Evolutionary conservation across 352 stramenopile genomes (phyloP).

Genomic region (Phytophthora sojae): DNA sequence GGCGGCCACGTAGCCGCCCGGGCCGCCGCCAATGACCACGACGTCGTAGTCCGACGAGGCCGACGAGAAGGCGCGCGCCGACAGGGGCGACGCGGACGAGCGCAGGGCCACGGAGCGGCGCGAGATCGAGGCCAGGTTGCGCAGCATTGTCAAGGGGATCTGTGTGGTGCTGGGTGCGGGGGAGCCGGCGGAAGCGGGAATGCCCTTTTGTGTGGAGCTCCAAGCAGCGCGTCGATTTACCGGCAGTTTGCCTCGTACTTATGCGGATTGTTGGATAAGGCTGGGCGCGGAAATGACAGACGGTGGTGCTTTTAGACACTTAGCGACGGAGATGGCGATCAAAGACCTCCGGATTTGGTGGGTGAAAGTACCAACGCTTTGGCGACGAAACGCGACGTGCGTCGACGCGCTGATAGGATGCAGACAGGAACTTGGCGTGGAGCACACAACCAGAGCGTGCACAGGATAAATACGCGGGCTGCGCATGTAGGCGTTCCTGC

Average conservation of each 20-base stretch:
- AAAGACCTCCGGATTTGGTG: not conserved
- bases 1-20: slow-evolving; percentile 98
- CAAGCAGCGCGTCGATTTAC: slow-evolving; percentile 7
- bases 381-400: not conserved
- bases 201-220: slow-evolving; percentile 14
- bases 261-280: slow-evolving; percentile 5
- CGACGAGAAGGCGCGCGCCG: slow-evolving; percentile 60
- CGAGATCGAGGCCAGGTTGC: slow-evolving; percentile 32
- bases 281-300: not conserved
- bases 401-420: slow-evolving; percentile 38
- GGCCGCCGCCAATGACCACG: slow-evolving; percentile 95
- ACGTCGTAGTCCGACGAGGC: slow-evolving; percentile 76
- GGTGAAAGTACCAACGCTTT: not conserved
- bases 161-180: slow-evolving; percentile 9
- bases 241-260: slow-evolving; percentile 18
- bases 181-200: slow-evolving; percentile 21
- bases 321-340: not conserved
- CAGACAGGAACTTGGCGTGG: slow-evolving; percentile 11
- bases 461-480: slow-evolving; percentile 11
- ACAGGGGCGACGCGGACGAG: slow-evolving; percentile 40
- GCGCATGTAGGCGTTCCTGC: not conserved
- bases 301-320: not conserved
- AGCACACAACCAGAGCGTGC: slow-evolving; percentile 17
- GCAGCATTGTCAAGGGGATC: slow-evolving; percentile 28
- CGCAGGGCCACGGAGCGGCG: slow-evolving; percentile 48